Evolutionary conservation across 495 filamentous ascomycete species (phyloP), one percentile per base, ranked within the genome.

Genomic region (Daldinia caldariorum): DNA sequence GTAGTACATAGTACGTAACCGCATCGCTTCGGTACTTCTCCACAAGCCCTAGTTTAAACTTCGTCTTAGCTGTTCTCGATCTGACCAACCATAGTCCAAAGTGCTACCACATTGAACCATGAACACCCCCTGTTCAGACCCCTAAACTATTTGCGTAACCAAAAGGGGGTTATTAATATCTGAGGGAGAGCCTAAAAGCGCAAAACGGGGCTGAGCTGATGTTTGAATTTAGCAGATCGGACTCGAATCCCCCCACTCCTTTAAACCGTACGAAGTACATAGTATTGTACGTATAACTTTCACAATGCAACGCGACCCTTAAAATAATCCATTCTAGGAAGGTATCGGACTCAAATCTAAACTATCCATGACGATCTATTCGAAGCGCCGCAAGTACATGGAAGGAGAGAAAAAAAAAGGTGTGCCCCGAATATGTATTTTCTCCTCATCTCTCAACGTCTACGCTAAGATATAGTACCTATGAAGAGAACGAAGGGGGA

Each of bases 191-290:
- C 47, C 45, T 13, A 20, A 38, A 53, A 62, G 10, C 18, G 22
- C 41, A 20, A 39, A 51, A 62, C 49, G 47, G 50, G 59, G 47
- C 59, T 62, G 18, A 62, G 47, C 47, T 26, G 22, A 31, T 26
- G 35, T 53, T 53, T 6, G 18, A 53, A 38, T 20, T 45, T 45
- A 45, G 41, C 26, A 51, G 14, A 51, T 51, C 26, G 47, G 47
- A 45, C 6, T 51, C 29, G n/a, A 13, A 18, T 50, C 29, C 31
- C 51, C 29, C 53, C 53, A 13, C 31, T 56, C 16, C 29, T 37
- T 56, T 53, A n/a, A n/a, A n/a, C n/a, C n/a, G n/a, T n/a, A n/a
- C n/a, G n/a, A n/a, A n/a, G n/a, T n/a, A n/a, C n/a, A n/a, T n/a
- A n/a, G n/a, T n/a, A n/a, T n/a, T n/a, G n/a, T n/a, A n/a, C n/a